Conservation (phyloP, 768 basidiomycete species). For the Termitomyces sp. region DNA sequence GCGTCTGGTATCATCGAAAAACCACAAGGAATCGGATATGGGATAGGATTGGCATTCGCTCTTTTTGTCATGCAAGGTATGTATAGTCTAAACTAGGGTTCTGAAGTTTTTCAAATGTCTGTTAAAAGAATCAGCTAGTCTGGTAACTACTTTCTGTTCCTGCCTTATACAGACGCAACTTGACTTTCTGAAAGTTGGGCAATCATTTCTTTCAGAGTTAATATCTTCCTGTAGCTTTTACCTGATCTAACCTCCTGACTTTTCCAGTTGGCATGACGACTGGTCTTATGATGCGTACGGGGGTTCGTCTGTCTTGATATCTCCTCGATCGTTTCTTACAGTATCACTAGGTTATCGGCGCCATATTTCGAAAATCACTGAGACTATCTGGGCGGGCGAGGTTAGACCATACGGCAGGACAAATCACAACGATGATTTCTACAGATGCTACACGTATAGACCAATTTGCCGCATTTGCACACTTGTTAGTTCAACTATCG, state of each 20-base stretch:
- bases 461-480: conserved; percentile 34
- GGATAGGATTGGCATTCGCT: conserved; percentile 54
- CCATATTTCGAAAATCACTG: conserved; percentile 62
- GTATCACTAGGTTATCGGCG: conserved; percentile 31
- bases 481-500: conserved; percentile 27
- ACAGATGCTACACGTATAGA: conserved; percentile 58
- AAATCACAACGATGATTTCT: conserved; percentile 68
- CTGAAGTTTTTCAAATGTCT: neutral
- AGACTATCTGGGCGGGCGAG: conserved; percentile 59
- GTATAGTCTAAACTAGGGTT: neutral
- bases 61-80: conserved; percentile 59
- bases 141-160: conserved; percentile 21
- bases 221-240: neutral
- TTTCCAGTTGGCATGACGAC: conserved; percentile 36
- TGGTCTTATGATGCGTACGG: conserved; percentile 43
- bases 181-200: conserved; percentile 18
- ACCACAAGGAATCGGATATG: conserved; percentile 52
- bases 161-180: neutral
- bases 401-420: conserved; percentile 53
- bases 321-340: neutral
- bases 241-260: neutral
- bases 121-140: conserved; percentile 32
- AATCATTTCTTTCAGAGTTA: conserved; percentile 42
- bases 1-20: conserved; percentile 24
- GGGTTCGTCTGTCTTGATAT: conserved; percentile 28